These are phyloP conservation scores for Lodderomyces orthopsilosis DNA, from an alignment of 1,139 yeast species.

Conservation along the genomic window DNA sequence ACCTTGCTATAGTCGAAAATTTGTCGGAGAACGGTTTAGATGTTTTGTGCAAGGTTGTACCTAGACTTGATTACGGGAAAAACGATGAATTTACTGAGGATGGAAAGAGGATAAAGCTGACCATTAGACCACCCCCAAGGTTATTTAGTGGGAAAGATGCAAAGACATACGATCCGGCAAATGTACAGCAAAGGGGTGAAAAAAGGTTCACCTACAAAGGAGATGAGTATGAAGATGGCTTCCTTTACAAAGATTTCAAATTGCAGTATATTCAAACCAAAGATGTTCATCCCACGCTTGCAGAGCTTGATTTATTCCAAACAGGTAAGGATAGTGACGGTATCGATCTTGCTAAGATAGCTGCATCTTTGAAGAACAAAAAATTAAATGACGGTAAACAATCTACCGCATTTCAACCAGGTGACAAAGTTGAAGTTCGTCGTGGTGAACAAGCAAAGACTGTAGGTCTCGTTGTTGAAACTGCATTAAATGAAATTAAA, in stretches of 20 bases:
- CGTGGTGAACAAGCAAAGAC: slow-evolving; percentile 94
- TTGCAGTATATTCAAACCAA: slow-evolving; percentile 79
- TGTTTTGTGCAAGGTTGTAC: slow-evolving; percentile 87
- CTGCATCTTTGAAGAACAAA: slow-evolving; percentile 74
- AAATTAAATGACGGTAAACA: slow-evolving; percentile 27
- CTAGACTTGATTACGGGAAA: slow-evolving; percentile 88
- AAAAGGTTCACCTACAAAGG: slow-evolving; percentile 73
- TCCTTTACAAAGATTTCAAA: slow-evolving; percentile 80
- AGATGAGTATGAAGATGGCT: slow-evolving; percentile 90
- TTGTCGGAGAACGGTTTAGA: slow-evolving; percentile 93
- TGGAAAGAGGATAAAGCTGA: slow-evolving; percentile 51
- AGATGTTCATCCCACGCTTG: slow-evolving; percentile 82
- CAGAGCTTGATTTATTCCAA: slow-evolving; percentile 83
- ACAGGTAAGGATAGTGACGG: slow-evolving; percentile 66
- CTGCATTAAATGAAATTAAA: slow-evolving; percentile 62
- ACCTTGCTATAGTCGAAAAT: slow-evolving; percentile 89
- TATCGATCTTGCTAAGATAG: slow-evolving; percentile 79
- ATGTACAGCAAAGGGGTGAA: slow-evolving; percentile 71
- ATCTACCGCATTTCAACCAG: slow-evolving; percentile 71
- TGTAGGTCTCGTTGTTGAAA: slow-evolving; percentile 71
- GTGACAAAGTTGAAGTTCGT: slow-evolving; percentile 88
- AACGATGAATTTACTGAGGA: slow-evolving; percentile 56
- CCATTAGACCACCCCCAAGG: slow-evolving; percentile 79
- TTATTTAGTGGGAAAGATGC: slow-evolving; percentile 75
- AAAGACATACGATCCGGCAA: slow-evolving; percentile 50